Percentiles rank a stretch among this genome's conserved stretches.
Evolutionary conservation across 441 rosid genomes (phyloP).

Genomic region (Codiaeum variegatum): DNA sequence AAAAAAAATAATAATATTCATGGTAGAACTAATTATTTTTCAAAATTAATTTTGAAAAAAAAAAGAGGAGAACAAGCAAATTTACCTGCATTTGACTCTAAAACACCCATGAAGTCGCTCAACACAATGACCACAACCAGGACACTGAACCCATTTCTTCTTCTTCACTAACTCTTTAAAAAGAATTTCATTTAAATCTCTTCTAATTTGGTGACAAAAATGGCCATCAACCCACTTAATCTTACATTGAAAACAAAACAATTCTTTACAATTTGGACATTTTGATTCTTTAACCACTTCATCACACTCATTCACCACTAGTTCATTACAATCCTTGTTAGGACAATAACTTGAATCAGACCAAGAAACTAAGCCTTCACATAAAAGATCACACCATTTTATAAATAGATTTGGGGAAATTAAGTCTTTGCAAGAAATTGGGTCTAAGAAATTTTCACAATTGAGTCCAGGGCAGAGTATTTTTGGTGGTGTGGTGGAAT

Average conservation of each 20-base stretch:
- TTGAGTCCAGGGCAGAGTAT: slow-evolving; percentile 20
- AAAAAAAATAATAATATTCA: too few species aligned
- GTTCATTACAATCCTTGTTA: slow-evolving; percentile 16
- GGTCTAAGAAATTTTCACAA: slow-evolving; percentile 17
- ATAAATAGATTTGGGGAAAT: background rate
- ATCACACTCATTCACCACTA: slow-evolving; percentile 26
- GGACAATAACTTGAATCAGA: slow-evolving; percentile 21
- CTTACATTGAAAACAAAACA: slow-evolving; percentile 28
- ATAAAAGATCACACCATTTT: slow-evolving; percentile 28
- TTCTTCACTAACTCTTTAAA: slow-evolving; percentile 22
- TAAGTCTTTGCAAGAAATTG: slow-evolving; percentile 10
- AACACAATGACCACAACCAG: slow-evolving; percentile 24
- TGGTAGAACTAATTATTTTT: too few species aligned
- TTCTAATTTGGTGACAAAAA: slow-evolving; percentile 3
- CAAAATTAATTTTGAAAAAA: background rate
- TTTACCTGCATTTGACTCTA: slow-evolving; percentile 8
- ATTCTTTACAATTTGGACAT: slow-evolving; percentile 26
- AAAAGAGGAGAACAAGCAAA: background rate
- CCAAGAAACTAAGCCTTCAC: slow-evolving; percentile 11
- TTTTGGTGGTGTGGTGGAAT: too few species aligned
- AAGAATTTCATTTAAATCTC: slow-evolving; percentile 19
- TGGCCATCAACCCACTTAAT: slow-evolving; percentile 25
- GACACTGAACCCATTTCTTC: slow-evolving; percentile 23
- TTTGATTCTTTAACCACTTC: slow-evolving; percentile 4
- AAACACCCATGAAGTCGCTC: slow-evolving; percentile 18